A percentile compares a stretch with the other conserved stretches of the same genome.
These are phyloP conservation scores for Aspergillus egyptiacus DNA, from an alignment of 495 filamentous ascomycete species.

Conservation along the genomic window DNA sequence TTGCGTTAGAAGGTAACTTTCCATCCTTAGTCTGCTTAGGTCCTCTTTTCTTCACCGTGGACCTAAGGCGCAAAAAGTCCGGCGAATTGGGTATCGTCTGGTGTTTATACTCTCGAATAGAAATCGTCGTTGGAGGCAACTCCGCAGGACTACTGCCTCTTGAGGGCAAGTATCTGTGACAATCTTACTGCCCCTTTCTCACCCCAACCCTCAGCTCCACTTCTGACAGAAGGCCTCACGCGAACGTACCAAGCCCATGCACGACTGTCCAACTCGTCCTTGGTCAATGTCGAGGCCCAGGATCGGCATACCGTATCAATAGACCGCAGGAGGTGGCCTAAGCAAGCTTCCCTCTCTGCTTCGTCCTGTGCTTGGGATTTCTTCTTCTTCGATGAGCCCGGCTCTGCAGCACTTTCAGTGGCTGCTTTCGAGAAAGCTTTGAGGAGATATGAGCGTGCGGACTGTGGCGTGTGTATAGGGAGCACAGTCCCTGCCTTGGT, in stretches of 20 bases:
- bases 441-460: conserved; percentile 40
- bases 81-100: no score
- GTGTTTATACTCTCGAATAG: neutral
- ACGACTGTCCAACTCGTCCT: conserved; percentile 61
- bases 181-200: conserved; percentile 67
- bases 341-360: conserved; percentile 57
- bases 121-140: neutral
- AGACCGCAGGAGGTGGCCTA: conserved; percentile 58
- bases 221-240: conserved; percentile 66
- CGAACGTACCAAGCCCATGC: conserved; percentile 77
- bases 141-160: conserved; percentile 33
- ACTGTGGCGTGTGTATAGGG: conserved; percentile 63
- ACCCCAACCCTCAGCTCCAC: conserved; percentile 71
- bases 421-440: conserved; percentile 25
- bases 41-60: no score
- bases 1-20: no score
- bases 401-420: neutral
- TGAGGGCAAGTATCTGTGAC: conserved; percentile 57
- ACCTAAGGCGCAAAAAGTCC: no score
- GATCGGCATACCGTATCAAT: conserved; percentile 64
- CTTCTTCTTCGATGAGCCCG: conserved; percentile 1
- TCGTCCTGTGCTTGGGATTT: conserved; percentile 33
- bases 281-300: conserved; percentile 54
- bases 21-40: no score
- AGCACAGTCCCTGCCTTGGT: conserved; percentile 28